phyloP scores from a whole-genome alignment of 78 protist genomes.

The Dictyostelium purpureum region DNA sequence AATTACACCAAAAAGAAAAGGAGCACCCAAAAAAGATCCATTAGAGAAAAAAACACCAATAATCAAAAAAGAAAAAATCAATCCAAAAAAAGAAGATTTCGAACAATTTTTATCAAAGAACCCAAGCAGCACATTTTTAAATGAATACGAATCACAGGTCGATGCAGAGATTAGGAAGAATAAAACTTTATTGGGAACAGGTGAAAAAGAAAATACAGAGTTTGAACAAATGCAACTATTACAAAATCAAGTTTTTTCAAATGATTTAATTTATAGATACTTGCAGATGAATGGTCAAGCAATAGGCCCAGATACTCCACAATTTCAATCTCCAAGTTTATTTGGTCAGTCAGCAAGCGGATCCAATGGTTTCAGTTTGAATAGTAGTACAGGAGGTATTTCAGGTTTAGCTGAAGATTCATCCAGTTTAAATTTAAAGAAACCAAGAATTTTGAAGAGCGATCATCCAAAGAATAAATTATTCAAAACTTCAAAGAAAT shows the following conservation, averaged over 20 bases:
- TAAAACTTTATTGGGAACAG: too few relatives aligned
- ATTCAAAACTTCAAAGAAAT: conserved; percentile 11
- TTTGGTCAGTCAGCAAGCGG: not conserved
- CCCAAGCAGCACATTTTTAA: not conserved
- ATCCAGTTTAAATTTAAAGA: not conserved
- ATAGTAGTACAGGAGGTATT: not conserved
- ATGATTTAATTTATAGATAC: not conserved
- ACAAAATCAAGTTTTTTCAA: not conserved
- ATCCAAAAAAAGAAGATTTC: not conserved
- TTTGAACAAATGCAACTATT: not conserved
- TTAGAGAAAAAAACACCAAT: conserved; percentile 14
- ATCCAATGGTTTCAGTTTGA: not conserved
- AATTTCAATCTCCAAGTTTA: not conserved
- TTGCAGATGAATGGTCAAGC: not conserved
- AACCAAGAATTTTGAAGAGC: conserved; percentile 11
- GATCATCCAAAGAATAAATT: conserved; percentile 26
- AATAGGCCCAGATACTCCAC: not conserved
- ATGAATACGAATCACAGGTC: not conserved
- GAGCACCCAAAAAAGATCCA: conserved; percentile 17
- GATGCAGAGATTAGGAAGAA: not conserved
- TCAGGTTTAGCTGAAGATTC: not conserved
- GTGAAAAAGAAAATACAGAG: not conserved
- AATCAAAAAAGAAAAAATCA: not conserved
- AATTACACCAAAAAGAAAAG: not conserved
- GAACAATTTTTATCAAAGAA: not conserved